phyloP scores from a whole-genome alignment of 345 rosid species.

The Salix udensis region DNA sequence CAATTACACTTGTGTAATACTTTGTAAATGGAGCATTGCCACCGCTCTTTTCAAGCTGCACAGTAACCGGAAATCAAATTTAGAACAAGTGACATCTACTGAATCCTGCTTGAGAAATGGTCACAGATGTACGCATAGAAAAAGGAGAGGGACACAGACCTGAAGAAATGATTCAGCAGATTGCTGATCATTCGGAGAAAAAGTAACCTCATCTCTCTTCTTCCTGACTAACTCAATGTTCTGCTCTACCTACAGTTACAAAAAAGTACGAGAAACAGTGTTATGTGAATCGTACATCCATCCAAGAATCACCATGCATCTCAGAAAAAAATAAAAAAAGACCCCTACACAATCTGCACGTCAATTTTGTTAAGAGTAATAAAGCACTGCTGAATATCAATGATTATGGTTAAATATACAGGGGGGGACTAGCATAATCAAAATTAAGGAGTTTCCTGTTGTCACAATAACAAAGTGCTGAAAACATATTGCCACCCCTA shows the following conservation, averaged over 20 bases:
- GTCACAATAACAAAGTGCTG: not conserved
- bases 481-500: not conserved
- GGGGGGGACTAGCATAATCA: not conserved
- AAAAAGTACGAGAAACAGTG: not conserved
- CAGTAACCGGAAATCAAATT: slow-evolving; percentile 12
- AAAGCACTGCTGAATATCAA: not conserved
- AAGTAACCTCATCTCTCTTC: slow-evolving; percentile 81
- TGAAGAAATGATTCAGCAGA: slow-evolving; percentile 66
- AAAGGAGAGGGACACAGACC: slow-evolving; percentile 27
- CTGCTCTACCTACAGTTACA: slow-evolving; percentile 55
- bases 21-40: slow-evolving; percentile 54
- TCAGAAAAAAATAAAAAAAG: too few relatives aligned
- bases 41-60: slow-evolving; percentile 63
- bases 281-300: not conserved
- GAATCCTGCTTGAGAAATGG: not conserved
- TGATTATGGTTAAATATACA: too few relatives aligned
- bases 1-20: slow-evolving; percentile 61
- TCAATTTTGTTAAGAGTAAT: not conserved
- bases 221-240: slow-evolving; percentile 64
- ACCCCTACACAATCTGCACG: not conserved
- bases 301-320: not conserved
- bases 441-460: not conserved
- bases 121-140: not conserved
- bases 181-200: slow-evolving; percentile 85
- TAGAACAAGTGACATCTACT: slow-evolving; percentile 1